phyloP scores from a whole-genome alignment of 345 rosid species.

The Salix koriyanagi region DNA sequence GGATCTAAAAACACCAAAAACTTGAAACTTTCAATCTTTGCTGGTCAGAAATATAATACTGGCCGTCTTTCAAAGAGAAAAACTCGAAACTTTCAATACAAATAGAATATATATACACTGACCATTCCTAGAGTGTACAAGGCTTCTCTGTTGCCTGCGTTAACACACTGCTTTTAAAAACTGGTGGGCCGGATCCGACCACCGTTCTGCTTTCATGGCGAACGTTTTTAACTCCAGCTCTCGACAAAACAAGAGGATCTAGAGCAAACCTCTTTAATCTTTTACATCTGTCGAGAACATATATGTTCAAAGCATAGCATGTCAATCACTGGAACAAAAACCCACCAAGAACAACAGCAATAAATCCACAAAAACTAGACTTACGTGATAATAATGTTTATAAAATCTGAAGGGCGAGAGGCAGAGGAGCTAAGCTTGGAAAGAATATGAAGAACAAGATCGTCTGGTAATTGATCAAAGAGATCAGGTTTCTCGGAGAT shows the following conservation, averaged over 20 bases:
- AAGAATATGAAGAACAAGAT: conserved; percentile 50
- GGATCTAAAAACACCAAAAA: conserved; percentile 43
- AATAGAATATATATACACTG: neutral
- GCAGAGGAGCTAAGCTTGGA: conserved; percentile 50
- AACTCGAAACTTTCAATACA: too few relatives aligned
- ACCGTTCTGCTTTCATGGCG: conserved; percentile 39
- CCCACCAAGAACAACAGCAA: neutral
- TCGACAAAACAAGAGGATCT: conserved; percentile 43
- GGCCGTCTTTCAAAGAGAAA: neutral
- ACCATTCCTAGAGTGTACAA: conserved; percentile 67
- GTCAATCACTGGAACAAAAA: neutral
- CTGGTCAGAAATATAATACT: neutral
- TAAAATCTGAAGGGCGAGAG: conserved; percentile 52
- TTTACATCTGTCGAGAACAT: conserved; percentile 39
- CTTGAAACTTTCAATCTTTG: neutral
- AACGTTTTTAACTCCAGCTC: conserved; percentile 38
- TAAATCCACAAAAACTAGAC: neutral
- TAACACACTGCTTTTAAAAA: conserved; percentile 47
- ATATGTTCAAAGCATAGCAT: neutral
- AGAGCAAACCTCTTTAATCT: conserved; percentile 35
- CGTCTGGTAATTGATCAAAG: conserved; percentile 55
- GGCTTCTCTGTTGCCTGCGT: conserved; percentile 58
- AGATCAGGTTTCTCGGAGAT: conserved; percentile 16
- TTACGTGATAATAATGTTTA: conserved; percentile 44
- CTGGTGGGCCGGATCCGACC: conserved; percentile 56